Conservation (phyloP, 345 rosid species). For the Moricandia arvensis region DNA sequence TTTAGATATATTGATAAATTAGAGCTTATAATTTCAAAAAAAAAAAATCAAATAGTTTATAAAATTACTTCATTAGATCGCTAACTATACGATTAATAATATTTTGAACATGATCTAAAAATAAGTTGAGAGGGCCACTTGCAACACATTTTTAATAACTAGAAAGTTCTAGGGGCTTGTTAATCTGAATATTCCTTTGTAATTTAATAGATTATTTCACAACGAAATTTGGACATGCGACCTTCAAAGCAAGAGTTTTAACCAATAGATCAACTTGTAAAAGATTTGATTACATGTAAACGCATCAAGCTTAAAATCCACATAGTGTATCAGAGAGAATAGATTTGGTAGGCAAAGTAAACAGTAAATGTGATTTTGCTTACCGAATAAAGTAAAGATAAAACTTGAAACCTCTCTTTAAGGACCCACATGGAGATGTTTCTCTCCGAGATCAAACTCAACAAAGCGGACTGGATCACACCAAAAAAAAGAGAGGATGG, state of each 20-base stretch:
- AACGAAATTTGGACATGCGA: background rate
- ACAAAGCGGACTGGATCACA: slow-evolving; percentile 53
- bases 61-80: too few species aligned
- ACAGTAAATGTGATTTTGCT: slow-evolving; percentile 15
- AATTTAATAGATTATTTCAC: background rate
- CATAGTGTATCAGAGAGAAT: background rate
- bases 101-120: too few species aligned
- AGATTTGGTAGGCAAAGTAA: background rate
- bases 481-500: slow-evolving; percentile 60
- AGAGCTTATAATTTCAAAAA: too few species aligned
- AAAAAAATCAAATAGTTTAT: too few species aligned
- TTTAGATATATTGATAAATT: too few species aligned
- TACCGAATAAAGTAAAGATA: slow-evolving; percentile 55
- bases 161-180: background rate
- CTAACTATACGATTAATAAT: too few species aligned
- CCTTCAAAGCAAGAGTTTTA: background rate
- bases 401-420: slow-evolving; percentile 45
- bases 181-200: background rate
- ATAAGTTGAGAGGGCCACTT: too few species aligned
- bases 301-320: background rate
- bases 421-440: slow-evolving; percentile 51
- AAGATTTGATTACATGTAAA: background rate
- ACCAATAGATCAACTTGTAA: background rate
- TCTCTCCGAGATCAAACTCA: slow-evolving; percentile 48
- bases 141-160: background rate